phyloP scores from a whole-genome alignment of 768 basidiomycete genomes.

The Boletellus ananiceps region DNA sequence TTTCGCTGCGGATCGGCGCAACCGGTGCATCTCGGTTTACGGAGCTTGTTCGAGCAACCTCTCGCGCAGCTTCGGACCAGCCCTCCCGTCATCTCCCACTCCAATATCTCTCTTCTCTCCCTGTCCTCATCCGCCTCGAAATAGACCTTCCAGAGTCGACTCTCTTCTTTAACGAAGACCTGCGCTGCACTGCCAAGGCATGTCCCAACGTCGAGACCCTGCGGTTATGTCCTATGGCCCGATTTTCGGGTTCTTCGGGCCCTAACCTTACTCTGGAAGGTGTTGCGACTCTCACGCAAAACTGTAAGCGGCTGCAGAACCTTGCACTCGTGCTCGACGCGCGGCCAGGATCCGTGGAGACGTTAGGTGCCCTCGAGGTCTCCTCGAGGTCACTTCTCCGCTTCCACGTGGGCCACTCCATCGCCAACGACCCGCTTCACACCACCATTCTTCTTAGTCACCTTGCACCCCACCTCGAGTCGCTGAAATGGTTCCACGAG shows the following conservation, averaged over 20 bases:
- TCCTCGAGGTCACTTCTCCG: slow-evolving; percentile 67
- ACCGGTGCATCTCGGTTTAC: slow-evolving; percentile 73
- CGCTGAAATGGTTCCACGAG: slow-evolving; percentile 73
- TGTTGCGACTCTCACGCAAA: slow-evolving; percentile 52
- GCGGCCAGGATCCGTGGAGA: slow-evolving; percentile 39
- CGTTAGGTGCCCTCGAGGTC: slow-evolving; percentile 42
- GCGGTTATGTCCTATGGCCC: slow-evolving; percentile 61
- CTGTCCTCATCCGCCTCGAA: slow-evolving; percentile 56
- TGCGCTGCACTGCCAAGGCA: slow-evolving; percentile 52
- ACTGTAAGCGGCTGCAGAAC: slow-evolving; percentile 60
- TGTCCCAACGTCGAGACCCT: slow-evolving; percentile 69
- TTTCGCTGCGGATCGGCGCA: slow-evolving; percentile 57
- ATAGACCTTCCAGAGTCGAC: slow-evolving; percentile 77
- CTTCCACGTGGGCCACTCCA: slow-evolving; percentile 73
- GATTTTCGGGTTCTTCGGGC: slow-evolving; percentile 50
- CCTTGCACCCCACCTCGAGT: slow-evolving; percentile 65
- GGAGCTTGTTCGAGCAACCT: slow-evolving; percentile 74
- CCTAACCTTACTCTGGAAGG: slow-evolving; percentile 62
- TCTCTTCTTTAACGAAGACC: slow-evolving; percentile 57
- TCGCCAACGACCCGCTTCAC: slow-evolving; percentile 64
- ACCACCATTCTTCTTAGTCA: slow-evolving; percentile 72
- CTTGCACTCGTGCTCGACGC: slow-evolving; percentile 65
- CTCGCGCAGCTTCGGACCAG: slow-evolving; percentile 51
- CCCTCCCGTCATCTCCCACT: slow-evolving; percentile 59
- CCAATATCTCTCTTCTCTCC: slow-evolving; percentile 50